A percentile compares a stretch with the other conserved stretches of the same genome.
These are phyloP conservation scores for Dactylonectria estremocensis DNA, from an alignment of 2,329 filamentous ascomycete genomes.

Conservation along the genomic window DNA sequence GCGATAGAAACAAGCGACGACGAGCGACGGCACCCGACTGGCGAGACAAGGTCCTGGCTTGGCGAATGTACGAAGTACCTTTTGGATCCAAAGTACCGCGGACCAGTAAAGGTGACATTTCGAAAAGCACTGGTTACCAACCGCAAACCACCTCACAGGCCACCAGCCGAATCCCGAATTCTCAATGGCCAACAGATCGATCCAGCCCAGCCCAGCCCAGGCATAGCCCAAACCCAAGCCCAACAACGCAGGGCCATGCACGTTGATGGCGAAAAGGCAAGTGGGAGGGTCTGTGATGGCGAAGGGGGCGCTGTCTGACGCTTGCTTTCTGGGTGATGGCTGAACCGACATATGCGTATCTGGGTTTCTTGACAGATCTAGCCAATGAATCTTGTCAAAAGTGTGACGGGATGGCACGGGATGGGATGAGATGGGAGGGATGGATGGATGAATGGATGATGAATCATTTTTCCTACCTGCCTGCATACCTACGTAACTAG, in stretches of 20 bases:
- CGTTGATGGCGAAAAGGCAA: neutral
- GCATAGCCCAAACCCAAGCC: conserved; percentile 20
- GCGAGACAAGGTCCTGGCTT: conserved; percentile 15
- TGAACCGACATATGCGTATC: conserved; percentile 1
- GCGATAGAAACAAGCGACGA: conserved; percentile 24
- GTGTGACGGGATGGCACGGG: conserved; percentile 18
- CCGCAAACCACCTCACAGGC: conserved; percentile 13
- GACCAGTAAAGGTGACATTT: conserved; percentile 14
- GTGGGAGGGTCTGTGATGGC: conserved; percentile 10
- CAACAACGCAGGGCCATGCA: conserved; percentile 15
- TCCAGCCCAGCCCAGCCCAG: conserved; percentile 9
- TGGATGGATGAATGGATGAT: neutral
- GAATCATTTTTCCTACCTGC: neutral
- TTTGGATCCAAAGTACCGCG: conserved; percentile 10
- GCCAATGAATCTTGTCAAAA: conserved; percentile 11
- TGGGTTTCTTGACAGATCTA: conserved; percentile 20
- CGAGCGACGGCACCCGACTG: conserved; percentile 24
- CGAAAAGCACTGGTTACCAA: conserved; percentile 14
- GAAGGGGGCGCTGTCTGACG: neutral
- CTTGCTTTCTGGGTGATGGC: neutral
- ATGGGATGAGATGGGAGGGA: neutral
- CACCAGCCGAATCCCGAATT: neutral
- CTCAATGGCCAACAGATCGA: conserved; percentile 1
- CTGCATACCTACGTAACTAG: no score
- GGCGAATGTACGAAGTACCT: conserved; percentile 22